phyloP scores from a whole-genome alignment of 2,329 filamentous ascomycete species.

The Aspergillus ruber region DNA sequence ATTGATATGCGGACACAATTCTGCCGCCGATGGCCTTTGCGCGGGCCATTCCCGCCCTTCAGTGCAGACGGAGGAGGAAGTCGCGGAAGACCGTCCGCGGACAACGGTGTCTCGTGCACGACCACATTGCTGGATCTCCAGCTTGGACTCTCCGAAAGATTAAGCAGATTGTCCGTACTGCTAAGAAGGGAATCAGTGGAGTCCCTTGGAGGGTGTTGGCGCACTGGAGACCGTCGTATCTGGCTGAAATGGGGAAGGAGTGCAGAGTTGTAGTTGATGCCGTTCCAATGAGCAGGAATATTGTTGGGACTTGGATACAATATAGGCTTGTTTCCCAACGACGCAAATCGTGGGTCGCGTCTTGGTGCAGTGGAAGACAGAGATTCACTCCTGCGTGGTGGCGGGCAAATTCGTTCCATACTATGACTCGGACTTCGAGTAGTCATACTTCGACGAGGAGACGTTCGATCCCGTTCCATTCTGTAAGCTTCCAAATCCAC shows the following conservation, averaged over 20 bases:
- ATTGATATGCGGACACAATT: constrained; percentile 40
- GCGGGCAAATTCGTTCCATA: constrained; percentile 17
- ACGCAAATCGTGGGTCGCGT: constrained; percentile 10
- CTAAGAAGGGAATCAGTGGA: constrained; percentile 23
- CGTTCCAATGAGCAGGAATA: constrained; percentile 4
- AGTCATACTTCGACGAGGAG: constrained; percentile 31
- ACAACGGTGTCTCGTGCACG: constrained; percentile 16
- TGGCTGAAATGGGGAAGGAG: constrained; percentile 19
- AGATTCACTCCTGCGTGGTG: constrained; percentile 27
- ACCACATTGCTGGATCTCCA: constrained; percentile 9
- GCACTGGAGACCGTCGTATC: constrained; percentile 16
- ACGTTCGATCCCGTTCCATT: constrained; percentile 14
- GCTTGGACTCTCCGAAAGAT: constrained; percentile 9
- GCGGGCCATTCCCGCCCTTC: constrained; percentile 25
- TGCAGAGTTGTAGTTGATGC: neutral
- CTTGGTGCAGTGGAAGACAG: constrained; percentile 17
- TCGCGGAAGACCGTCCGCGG: constrained; percentile 16
- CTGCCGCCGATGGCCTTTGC: constrained; percentile 36
- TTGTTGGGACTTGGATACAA: constrained; percentile 4
- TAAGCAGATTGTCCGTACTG: constrained; percentile 12
- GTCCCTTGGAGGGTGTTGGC: constrained; percentile 7
- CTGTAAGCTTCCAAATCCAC: constrained; percentile 16
- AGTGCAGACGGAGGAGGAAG: constrained; percentile 25
- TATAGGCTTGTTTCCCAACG: constrained; percentile 2
- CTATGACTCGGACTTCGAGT: constrained; percentile 22